Conservation (phyloP, 192 early-diverging fungal genomes). For the Coemansia sp. region DNA sequence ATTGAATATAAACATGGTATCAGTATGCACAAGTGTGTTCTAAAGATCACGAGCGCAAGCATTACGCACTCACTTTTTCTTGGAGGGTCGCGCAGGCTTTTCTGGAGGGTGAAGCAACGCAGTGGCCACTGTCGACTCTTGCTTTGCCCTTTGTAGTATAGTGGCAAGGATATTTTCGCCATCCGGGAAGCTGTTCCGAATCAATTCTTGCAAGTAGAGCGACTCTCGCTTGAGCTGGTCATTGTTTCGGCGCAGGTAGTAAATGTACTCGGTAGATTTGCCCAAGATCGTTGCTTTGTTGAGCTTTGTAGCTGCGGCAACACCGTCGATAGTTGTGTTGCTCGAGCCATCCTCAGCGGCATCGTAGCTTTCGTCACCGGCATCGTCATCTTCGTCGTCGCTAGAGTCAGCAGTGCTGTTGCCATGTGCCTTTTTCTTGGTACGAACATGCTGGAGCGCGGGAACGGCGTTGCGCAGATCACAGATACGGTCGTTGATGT, state of each 20-base stretch:
- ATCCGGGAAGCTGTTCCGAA: conserved; percentile 32
- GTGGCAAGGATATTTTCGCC: conserved; percentile 28
- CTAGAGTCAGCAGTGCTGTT: conserved; percentile 56
- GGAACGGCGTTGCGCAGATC: conserved; percentile 88
- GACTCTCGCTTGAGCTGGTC: conserved; percentile 50
- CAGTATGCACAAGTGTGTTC: not conserved
- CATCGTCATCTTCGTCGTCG: conserved; percentile 42
- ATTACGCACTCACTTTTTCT: conserved; percentile 15
- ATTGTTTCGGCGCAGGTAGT: conserved; percentile 48
- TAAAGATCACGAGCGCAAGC: not conserved
- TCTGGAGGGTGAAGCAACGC: conserved; percentile 33
- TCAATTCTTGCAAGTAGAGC: conserved; percentile 33
- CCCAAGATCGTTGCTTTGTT: conserved; percentile 95
- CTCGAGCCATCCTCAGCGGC: conserved; percentile 34
- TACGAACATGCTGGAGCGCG: conserved; percentile 63
- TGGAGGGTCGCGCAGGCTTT: conserved; percentile 14
- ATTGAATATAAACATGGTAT: not conserved
- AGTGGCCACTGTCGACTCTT: conserved; percentile 36
- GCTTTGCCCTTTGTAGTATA: conserved; percentile 27
- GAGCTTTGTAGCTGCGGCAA: conserved; percentile 80
- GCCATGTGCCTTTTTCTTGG: conserved; percentile 34
- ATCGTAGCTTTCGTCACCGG: conserved; percentile 45
- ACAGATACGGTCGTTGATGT: conserved; percentile 94
- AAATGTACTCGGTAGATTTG: conserved; percentile 93
- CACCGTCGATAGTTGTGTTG: conserved; percentile 69